phyloP scores from a whole-genome alignment of 495 filamentous ascomycete genomes.

The Aspergillus conjunctus region DNA sequence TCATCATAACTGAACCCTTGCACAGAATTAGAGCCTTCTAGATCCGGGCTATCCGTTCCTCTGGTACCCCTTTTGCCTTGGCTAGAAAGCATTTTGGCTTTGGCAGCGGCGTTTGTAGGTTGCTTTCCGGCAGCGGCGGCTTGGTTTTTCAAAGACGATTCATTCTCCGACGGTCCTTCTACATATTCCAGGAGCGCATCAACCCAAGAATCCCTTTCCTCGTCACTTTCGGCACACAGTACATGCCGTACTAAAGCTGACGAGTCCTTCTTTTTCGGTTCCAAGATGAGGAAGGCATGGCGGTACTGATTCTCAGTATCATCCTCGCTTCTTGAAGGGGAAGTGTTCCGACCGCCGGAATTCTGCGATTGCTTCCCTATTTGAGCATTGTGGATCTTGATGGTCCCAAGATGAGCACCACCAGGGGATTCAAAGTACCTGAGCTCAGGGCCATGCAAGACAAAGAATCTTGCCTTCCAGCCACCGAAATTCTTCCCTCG shows the following conservation, averaged over 20 bases:
- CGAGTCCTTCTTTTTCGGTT: conserved; percentile 96
- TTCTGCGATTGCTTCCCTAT: conserved; percentile 85
- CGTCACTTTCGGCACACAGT: conserved; percentile 91
- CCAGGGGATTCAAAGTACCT: conserved; percentile 91
- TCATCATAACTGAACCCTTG: conserved; percentile 85
- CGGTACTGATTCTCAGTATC: conserved; percentile 93
- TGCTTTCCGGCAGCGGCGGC: conserved; percentile 22
- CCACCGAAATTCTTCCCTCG: conserved; percentile 97
- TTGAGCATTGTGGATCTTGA: conserved; percentile 86
- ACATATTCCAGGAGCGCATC: conserved; percentile 86
- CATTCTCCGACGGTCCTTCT: conserved; percentile 64
- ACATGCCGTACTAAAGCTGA: conserved; percentile 90
- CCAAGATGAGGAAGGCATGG: conserved; percentile 91
- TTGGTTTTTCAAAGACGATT: conserved; percentile 34
- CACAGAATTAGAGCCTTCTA: conserved; percentile 53
- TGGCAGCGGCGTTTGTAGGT: conserved; percentile 24
- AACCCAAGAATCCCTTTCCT: conserved; percentile 92
- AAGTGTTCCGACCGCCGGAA: conserved; percentile 52
- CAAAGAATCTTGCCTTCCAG: conserved; percentile 97
- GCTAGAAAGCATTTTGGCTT: conserved; percentile 32
- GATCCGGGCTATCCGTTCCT: conserved; percentile 45
- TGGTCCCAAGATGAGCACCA: conserved; percentile 86
- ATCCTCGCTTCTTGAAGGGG: conserved; percentile 62
- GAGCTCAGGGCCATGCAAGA: conserved; percentile 84
- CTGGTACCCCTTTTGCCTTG: conserved; percentile 50